Percentiles rank a stretch among this genome's conserved stretches.
These are phyloP conservation scores for Phytophthora tentaculata DNA, from an alignment of 352 stramenopile genomes.

Conservation along the genomic window DNA sequence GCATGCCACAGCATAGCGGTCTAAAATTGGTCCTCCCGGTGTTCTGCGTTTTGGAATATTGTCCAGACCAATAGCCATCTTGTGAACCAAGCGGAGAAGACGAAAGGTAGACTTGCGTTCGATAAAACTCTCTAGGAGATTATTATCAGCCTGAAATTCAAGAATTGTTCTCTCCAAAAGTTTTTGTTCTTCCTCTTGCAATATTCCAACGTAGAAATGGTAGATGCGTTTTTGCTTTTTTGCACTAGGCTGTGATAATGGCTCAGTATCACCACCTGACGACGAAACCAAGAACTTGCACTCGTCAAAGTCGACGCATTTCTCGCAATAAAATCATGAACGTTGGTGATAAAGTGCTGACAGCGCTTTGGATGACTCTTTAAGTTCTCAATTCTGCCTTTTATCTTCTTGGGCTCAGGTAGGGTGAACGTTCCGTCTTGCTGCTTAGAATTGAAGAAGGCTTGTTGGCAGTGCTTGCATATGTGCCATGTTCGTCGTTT, in stretches of 20 bases:
- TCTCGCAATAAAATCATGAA: background rate
- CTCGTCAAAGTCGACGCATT: background rate
- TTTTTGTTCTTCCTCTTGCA: background rate
- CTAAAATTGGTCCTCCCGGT: background rate
- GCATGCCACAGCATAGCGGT: background rate
- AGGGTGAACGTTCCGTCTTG: no score
- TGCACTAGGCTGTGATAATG: background rate
- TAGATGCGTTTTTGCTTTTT: background rate
- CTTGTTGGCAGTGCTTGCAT: no score
- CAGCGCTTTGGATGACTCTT: background rate
- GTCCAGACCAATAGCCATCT: background rate
- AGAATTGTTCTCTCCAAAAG: background rate
- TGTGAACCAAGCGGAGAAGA: background rate
- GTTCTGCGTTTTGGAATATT: background rate
- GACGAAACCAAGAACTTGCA: no score
- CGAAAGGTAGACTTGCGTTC: background rate
- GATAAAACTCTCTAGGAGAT: background rate
- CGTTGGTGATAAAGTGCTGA: background rate
- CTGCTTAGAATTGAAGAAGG: no score
- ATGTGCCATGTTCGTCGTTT: no score
- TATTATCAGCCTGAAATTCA: background rate
- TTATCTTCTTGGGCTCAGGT: no score
- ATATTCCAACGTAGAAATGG: background rate
- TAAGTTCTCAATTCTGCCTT: background rate
- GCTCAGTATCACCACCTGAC: background rate